Evolutionary conservation across 306 rosid genomes (phyloP).

Genomic region (Lagenaria siceraria): DNA sequence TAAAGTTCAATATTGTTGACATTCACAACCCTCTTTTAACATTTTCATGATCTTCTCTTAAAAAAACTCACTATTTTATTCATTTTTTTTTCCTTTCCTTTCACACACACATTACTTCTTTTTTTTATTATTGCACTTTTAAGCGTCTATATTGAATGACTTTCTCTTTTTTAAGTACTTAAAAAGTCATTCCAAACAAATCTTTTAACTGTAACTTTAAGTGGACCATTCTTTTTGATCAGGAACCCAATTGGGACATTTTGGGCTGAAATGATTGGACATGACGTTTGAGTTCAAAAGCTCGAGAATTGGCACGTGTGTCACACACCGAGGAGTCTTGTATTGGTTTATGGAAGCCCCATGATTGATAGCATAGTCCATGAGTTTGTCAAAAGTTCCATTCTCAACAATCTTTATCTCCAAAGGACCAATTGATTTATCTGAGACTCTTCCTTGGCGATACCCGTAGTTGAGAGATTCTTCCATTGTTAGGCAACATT

Average conservation of each 20-base stretch:
- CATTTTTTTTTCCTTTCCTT: too few species aligned
- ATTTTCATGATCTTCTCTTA: too few species aligned
- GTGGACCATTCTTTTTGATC: constrained; percentile 25
- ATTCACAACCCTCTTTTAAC: too few species aligned
- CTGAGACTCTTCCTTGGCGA: constrained; percentile 25
- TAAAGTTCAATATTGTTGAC: constrained; percentile 39
- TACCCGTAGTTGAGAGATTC: not conserved
- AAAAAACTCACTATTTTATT: too few species aligned
- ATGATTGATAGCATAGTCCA: constrained; percentile 39
- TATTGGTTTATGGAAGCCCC: constrained; percentile 63
- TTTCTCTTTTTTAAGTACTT: not conserved
- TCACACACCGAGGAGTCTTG: constrained; percentile 13
- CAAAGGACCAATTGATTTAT: constrained; percentile 43
- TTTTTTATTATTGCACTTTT: too few species aligned
- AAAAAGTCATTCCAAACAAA: not conserved
- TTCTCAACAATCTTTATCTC: constrained; percentile 39
- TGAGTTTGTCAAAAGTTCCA: constrained; percentile 47
- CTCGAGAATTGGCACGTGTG: too few species aligned
- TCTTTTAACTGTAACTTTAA: not conserved
- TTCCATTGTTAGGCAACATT: constrained; percentile 35
- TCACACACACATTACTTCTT: too few species aligned
- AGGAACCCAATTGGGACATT: constrained; percentile 40
- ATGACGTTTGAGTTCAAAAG: constrained; percentile 28
- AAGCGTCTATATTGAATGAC: not conserved
- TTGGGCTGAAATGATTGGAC: constrained; percentile 29